Conservation (phyloP, 345 rosid species). For the Sisymbrium altissimum region DNA sequence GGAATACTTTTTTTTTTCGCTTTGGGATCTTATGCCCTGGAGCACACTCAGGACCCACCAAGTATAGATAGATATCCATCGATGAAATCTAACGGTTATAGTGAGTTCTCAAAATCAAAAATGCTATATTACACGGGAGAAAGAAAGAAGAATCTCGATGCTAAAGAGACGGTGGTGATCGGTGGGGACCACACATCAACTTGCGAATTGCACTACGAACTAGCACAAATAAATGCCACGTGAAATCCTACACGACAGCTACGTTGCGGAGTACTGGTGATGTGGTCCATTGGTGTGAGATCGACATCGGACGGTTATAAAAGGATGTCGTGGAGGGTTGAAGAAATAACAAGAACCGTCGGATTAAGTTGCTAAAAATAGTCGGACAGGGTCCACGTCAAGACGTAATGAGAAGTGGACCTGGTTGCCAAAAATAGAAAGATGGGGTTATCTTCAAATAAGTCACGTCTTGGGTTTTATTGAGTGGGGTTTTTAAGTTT, state of each 20-base stretch:
- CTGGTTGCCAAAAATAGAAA: constrained; percentile 30
- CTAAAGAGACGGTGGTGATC: constrained; percentile 7
- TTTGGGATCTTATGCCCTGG: constrained; percentile 29
- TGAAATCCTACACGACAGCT: constrained; percentile 38
- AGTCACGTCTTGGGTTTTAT: constrained; percentile 30
- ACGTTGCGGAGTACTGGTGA: constrained; percentile 31
- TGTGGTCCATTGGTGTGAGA: constrained; percentile 30
- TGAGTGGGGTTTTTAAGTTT: constrained; percentile 21
- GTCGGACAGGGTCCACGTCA: constrained; percentile 34
- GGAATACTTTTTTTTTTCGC: not conserved
- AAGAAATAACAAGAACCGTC: constrained; percentile 17
- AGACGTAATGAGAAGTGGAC: constrained; percentile 33
- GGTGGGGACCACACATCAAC: constrained; percentile 25
- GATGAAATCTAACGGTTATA: constrained; percentile 22
- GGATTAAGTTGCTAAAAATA: constrained; percentile 25
- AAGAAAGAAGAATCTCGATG: constrained; percentile 32
- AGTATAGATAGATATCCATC: not conserved
- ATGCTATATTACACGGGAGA: constrained; percentile 19
- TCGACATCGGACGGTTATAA: constrained; percentile 18
- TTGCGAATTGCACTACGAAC: constrained; percentile 25
- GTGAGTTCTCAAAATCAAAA: not conserved
- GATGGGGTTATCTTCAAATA: constrained; percentile 23
- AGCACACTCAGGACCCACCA: constrained; percentile 12
- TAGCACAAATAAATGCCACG: constrained; percentile 39
- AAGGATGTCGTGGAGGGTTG: not conserved